Base-by-base conservation (phyloP, 495 filamentous ascomycete genomes). In the Staphylotrichum longicolle region DNA sequence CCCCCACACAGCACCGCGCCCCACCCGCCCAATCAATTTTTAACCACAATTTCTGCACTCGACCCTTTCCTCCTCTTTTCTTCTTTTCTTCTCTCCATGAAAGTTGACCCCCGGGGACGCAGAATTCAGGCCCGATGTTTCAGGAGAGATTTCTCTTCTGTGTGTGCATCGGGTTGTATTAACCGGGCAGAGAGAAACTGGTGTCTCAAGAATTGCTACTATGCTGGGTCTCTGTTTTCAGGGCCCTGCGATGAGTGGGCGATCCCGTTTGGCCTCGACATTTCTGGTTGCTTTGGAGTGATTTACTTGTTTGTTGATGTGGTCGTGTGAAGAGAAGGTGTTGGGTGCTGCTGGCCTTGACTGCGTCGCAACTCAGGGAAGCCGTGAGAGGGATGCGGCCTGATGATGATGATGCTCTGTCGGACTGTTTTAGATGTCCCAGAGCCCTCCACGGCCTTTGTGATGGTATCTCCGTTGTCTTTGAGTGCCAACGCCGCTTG, bases 241-340 rank as follows among this genome's bases (percentile, higher is more conserved):
- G 47, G n/a, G 27, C 34, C 20, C 10, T 46, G 66, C 63, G 52
- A 72, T 72, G 75, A 78, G 66, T 75, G 69, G 66, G 73, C 77
- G 72, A 76, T 79, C 74, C 78, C 78, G 78, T 80, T 78, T 75
- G 75, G 75, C 73, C 70, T 75, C 78, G 72, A 80, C 77, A 80
- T 33, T 3, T 51, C 39, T 11, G 8, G 20, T 41, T 27, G 20
- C 20, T 27, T 27, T 27, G 20, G 20, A 27, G 20, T 27, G 20
- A 27, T 27, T 27, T 27, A 27, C 20, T 27, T 27, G 20, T 1
- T 27, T 27, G 20, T 27, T 61, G 49, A 32, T 27, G 20, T 27
- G 20, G 20, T 27, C 20, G 20, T 27, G 20, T 27, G 20, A 27
- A 27, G 20, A 0, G 1, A 1, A 1, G 20, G 20, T 27, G 20